Evolutionary conservation across 73 alveolate genomes (phyloP).

Genomic region (Stentor roeselii): DNA sequence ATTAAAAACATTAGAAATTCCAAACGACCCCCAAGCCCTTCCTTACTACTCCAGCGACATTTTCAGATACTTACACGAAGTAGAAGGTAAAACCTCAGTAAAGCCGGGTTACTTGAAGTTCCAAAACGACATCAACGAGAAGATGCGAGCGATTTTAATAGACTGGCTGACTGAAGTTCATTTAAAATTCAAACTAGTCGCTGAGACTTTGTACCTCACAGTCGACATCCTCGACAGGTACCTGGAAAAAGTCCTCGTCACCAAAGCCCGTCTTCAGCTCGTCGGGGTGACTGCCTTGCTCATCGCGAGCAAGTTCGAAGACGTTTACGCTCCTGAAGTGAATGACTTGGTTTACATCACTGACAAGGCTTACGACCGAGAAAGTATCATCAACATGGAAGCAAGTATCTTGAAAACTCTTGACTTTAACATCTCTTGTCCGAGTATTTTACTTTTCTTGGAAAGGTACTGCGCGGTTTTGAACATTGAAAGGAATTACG

Average conservation of each 20-base stretch:
- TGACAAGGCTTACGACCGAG: slow-evolving; percentile 81
- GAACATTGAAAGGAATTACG: slow-evolving; percentile 48
- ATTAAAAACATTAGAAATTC: too few species aligned
- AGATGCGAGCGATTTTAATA: slow-evolving; percentile 80
- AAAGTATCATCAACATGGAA: slow-evolving; percentile 81
- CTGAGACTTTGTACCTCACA: slow-evolving; percentile 77
- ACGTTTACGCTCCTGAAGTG: slow-evolving; percentile 84
- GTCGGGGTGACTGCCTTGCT: slow-evolving; percentile 88
- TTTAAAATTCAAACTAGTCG: slow-evolving; percentile 68
- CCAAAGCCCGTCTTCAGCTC: slow-evolving; percentile 66
- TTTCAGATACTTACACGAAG: neutral
- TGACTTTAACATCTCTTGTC: slow-evolving; percentile 60
- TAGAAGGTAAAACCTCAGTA: slow-evolving; percentile 40
- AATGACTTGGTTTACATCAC: slow-evolving; percentile 88
- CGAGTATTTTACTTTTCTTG: slow-evolving; percentile 72
- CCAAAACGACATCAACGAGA: slow-evolving; percentile 78
- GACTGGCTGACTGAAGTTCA: slow-evolving; percentile 92
- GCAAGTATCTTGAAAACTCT: slow-evolving; percentile 64
- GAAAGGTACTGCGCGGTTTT: slow-evolving; percentile 64
- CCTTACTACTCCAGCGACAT: neutral
- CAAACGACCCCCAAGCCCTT: neutral
- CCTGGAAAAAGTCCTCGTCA: slow-evolving; percentile 53
- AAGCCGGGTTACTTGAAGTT: slow-evolving; percentile 59
- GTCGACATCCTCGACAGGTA: slow-evolving; percentile 85
- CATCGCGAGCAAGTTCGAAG: slow-evolving; percentile 90